These are phyloP conservation scores for Typha latifolia DNA, from an alignment of 176 grass and related monocot genomes.

Conservation along the genomic window DNA sequence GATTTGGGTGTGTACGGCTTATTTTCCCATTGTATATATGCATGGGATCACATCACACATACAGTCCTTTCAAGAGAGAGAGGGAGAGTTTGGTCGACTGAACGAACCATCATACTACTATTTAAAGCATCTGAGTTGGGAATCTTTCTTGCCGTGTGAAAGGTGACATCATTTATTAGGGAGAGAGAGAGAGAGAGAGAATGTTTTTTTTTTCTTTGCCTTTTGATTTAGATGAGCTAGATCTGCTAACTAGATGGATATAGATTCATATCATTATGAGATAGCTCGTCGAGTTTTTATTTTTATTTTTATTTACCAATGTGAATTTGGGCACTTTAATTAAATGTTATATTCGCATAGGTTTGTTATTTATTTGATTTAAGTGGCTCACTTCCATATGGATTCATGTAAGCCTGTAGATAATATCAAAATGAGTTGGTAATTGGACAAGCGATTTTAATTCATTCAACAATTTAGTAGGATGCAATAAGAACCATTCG, in stretches of 20 bases:
- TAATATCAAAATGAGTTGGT: no score
- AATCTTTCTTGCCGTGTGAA: conserved; percentile 21
- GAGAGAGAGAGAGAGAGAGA: background rate
- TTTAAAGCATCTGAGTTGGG: conserved; percentile 14
- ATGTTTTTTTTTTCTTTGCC: background rate
- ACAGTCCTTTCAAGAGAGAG: background rate
- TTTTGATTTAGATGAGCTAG: background rate
- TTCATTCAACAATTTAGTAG: no score
- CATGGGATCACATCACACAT: background rate
- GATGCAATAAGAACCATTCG: no score
- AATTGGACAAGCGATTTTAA: no score
- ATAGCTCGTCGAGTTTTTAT: no score
- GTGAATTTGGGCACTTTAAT: no score
- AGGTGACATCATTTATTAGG: conserved; percentile 13
- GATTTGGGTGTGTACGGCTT: background rate
- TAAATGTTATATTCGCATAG: no score
- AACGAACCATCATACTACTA: background rate
- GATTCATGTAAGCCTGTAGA: no score
- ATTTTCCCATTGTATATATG: background rate
- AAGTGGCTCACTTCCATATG: no score
- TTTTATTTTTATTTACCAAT: no score
- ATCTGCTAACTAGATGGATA: background rate
- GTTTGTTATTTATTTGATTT: no score
- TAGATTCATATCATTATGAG: background rate
- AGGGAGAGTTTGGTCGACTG: background rate